A percentile compares a stretch with the other conserved stretches of the same genome.
These are phyloP conservation scores for Pseudogymnoascus sp. DNA, from an alignment of 2,329 filamentous ascomycete genomes.

Conservation along the genomic window DNA sequence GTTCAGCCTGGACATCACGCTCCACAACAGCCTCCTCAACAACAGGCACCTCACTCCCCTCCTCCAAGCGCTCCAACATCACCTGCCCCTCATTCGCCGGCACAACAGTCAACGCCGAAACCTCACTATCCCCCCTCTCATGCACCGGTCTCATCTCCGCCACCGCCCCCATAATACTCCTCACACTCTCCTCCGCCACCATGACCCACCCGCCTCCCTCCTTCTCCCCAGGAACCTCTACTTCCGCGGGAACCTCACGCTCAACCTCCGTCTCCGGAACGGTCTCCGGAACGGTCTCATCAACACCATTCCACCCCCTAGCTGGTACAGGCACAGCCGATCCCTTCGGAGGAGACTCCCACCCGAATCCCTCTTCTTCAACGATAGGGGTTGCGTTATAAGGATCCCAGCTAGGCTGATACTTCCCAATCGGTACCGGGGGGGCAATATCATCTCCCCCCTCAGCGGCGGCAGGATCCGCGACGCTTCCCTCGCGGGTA, in stretches of 20 bases:
- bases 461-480: neutral
- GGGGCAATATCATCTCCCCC: constrained; percentile 14
- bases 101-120: neutral
- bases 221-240: neutral
- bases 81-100: neutral
- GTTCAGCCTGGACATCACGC: neutral
- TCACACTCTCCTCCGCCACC: neutral
- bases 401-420: constrained; percentile 30
- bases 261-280: neutral
- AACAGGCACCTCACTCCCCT: neutral
- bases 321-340: neutral
- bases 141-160: neutral
- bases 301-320: neutral
- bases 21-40: neutral
- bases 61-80: neutral
- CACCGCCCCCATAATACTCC: neutral
- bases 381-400: constrained; percentile 30
- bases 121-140: constrained; percentile 4
- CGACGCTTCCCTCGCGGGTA: neutral
- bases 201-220: neutral
- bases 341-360: constrained; percentile 11
- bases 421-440: constrained; percentile 29
- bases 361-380: constrained; percentile 30
- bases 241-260: neutral
- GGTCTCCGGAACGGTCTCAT: neutral